These are phyloP conservation scores for Solanum boliviense DNA, from an alignment of 257 asterid species.

Conservation along the genomic window DNA sequence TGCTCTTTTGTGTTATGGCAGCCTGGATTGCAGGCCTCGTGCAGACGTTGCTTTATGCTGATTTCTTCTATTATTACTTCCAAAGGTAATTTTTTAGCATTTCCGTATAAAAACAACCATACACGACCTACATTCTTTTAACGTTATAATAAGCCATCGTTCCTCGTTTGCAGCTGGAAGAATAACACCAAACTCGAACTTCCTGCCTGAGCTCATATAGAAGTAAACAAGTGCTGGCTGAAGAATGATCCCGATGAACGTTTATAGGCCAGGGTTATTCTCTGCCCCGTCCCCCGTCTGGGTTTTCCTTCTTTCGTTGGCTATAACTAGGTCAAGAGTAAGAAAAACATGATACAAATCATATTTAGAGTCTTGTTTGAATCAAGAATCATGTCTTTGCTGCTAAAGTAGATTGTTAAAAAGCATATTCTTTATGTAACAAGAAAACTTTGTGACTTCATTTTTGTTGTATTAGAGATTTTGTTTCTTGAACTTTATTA, in stretches of 20 bases:
- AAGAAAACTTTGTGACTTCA: background rate
- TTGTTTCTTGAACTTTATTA: background rate
- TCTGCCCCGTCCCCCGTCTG: background rate
- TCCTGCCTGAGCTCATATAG: slow-evolving; percentile 42
- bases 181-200: slow-evolving; percentile 57
- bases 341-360: background rate
- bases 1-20: slow-evolving; percentile 15
- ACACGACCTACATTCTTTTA: background rate
- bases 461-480: background rate
- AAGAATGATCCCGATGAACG: background rate
- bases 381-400: background rate
- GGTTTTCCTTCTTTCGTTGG: background rate
- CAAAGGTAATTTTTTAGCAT: slow-evolving; percentile 40
- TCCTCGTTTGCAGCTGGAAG: slow-evolving; percentile 49
- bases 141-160: background rate
- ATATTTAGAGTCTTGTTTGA: background rate
- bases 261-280: background rate
- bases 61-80: slow-evolving; percentile 86
- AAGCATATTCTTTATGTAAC: background rate
- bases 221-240: background rate
- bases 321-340: background rate
- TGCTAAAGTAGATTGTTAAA: background rate
- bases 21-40: slow-evolving; percentile 80
- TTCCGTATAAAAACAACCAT: background rate
- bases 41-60: slow-evolving; percentile 74